Evolutionary conservation across 2,329 filamentous ascomycete species (phyloP), one percentile per base, ranked within the genome.

Genomic region (Elsinoe perseae): DNA sequence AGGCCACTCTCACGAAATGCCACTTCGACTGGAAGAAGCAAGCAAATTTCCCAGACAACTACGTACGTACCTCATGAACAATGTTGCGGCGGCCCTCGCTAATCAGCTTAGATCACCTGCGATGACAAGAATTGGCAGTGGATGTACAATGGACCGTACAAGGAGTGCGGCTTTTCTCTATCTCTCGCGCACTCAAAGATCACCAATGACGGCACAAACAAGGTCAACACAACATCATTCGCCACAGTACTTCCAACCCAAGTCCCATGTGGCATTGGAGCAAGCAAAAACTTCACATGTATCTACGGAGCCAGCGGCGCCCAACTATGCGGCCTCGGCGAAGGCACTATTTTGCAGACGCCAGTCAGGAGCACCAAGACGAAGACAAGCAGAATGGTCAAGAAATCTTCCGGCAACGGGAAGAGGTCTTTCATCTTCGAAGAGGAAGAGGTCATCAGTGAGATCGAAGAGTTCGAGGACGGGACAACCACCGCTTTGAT

Each of bases 231-330:
- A 16, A 52, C 48, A 10, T 52, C 48, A 16, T 52, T 52, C n/a
- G 48, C 48, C 30, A 38, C 25, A 12, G 30, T 52, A 4, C 9
- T 52, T 2, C 48, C 48, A 2, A 18, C 48, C 8, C 48, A 52
- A 38, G 48, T 52, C 7, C 48, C 48, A 28, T 52, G 48, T 20
- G 48, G 48, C 27, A 30, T 52, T 23, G 48, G 48, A 10, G 48
- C 48, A 38, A 52, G 48, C 48, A 34, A 38, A 30, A 52, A 52
- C 48, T 52, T 52, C 30, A 52, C 48, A n/a, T 52, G 48, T 28
- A 52, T 52, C 18, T 52, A 52, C 30, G 48, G 48, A 28, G 28
- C 30, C 20, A 52, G 48, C 14, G 48, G 48, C 8, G 48, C 48
- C 14, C 48, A 52, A 20, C 20, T 52, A 2, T 52, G 48, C 16